A percentile compares a stretch with the other conserved stretches of the same genome.
Evolutionary conservation across 164 flowering plant species (phyloP).

Genomic region (Macadamia integrifolia): DNA sequence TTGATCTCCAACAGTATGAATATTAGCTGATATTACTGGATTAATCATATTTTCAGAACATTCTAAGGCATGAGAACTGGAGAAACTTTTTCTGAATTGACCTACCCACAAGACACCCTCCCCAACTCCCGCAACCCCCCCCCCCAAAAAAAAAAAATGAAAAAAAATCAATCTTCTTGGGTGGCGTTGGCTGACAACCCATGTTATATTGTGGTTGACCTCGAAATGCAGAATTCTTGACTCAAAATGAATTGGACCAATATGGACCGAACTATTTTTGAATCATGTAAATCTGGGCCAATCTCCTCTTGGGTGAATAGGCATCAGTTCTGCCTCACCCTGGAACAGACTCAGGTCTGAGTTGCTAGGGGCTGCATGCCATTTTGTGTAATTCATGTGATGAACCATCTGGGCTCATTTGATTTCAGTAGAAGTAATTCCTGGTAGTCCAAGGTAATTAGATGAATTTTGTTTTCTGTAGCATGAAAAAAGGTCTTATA

Average conservation of each 20-base stretch:
- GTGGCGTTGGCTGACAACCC: too few species aligned
- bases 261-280: neutral
- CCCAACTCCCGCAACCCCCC: too few species aligned
- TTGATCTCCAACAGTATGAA: neutral
- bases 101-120: too few species aligned
- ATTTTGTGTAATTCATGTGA: too few species aligned
- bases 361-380: too few species aligned
- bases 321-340: too few species aligned
- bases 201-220: too few species aligned
- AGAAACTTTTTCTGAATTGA: neutral
- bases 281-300: neutral
- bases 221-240: too few species aligned
- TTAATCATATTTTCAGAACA: neutral
- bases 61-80: neutral
- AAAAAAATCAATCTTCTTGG: too few species aligned
- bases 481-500: neutral
- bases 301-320: neutral
- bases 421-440: neutral
- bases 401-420: neutral
- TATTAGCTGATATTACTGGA: neutral
- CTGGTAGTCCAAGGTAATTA: neutral
- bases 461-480: neutral
- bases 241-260: too few species aligned
- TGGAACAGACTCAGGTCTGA: too few species aligned
- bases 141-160: too few species aligned